A percentile compares a stretch with the other conserved stretches of the same genome.
These are phyloP conservation scores for Plantago coronopus DNA, from an alignment of 305 asterid species.

Conservation along the genomic window DNA sequence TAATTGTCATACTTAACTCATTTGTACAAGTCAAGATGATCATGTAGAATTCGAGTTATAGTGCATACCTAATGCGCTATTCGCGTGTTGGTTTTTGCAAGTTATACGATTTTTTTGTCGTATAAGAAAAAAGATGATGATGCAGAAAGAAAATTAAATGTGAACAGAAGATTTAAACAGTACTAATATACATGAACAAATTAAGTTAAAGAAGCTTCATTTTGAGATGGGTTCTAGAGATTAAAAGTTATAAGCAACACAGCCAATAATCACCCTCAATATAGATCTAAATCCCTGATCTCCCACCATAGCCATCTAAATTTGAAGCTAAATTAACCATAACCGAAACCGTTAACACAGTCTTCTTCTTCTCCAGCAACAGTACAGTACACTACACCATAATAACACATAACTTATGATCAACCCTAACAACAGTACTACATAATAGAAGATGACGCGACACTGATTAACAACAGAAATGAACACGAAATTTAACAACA, in stretches of 20 bases:
- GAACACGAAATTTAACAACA: conserved; percentile 17
- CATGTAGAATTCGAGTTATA: no score
- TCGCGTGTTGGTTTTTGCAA: no score
- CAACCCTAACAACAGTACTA: conserved; percentile 29
- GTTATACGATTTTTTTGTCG: neutral
- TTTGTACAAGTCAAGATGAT: no score
- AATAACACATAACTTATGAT: conserved; percentile 16
- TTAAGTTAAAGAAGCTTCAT: conserved; percentile 18
- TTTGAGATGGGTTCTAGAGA: conserved; percentile 30
- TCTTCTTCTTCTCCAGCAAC: conserved; percentile 17
- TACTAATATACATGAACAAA: neutral
- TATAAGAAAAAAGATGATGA: neutral
- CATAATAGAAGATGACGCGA: conserved; percentile 11
- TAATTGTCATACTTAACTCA: no score
- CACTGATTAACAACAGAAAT: conserved; percentile 23
- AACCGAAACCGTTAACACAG: conserved; percentile 14
- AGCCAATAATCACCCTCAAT: conserved; percentile 11
- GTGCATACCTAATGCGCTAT: no score
- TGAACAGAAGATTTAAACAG: neutral
- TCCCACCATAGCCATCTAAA: conserved; percentile 26
- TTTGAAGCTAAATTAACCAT: conserved; percentile 28
- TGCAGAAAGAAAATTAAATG: neutral
- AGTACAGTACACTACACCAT: conserved; percentile 7
- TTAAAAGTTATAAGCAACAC: conserved; percentile 23
- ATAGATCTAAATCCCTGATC: conserved; percentile 38